Base-by-base conservation (phyloP, 768 basidiomycete genomes). In the Lanmaoa pseudosensibilis region DNA sequence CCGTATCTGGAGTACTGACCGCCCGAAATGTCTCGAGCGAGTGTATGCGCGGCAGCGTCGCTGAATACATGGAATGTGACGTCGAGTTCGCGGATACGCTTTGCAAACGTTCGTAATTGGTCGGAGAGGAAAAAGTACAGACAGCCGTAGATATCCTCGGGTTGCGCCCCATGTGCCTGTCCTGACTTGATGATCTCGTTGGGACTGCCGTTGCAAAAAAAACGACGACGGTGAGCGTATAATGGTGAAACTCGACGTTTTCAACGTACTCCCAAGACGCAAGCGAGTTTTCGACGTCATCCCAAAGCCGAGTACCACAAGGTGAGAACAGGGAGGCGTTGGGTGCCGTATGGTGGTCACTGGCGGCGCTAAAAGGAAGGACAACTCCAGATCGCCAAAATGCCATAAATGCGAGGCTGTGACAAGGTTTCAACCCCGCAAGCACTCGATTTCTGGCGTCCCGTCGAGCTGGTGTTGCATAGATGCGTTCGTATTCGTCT, bases 71-170 rank as follows among this genome's bases (percentile, higher is more conserved):
- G 58, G 50, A 82, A 73, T 0, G 68, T 65, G 23, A 79, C 64
- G 0, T 67, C 57, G 47, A 79, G 69, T 15, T 62, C 67, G n/a
- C 70, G 66, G 39, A 80, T 61, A 10, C 77, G 76, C n/a, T 56
- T 46, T 0, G 72, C 65, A 59, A 82, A 79, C 3, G 50, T 63
- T 32, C 62, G 64, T 12, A 82, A 70, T 53, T 80, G 70, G 5
- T 75, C 67, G 1, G 72, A 67, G 27, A 81, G 61, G 59, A 69
- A 74, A 52, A 81, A 80, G 62, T 78, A 80, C 15, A 81, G 74
- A 50, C 79, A 81, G 5, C 81, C 81, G 46, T 70, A 78, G 40
- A 79, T 66, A 51, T 82, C 80, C 48, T 76, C 78, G 1, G 63
- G 55, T 5, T 63, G 65, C 2, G 73, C 69, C 0, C 80, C 77